These are phyloP conservation scores for Setaria italica DNA, from an alignment of 202 grass and related monocot genomes.

Conservation along the genomic window DNA sequence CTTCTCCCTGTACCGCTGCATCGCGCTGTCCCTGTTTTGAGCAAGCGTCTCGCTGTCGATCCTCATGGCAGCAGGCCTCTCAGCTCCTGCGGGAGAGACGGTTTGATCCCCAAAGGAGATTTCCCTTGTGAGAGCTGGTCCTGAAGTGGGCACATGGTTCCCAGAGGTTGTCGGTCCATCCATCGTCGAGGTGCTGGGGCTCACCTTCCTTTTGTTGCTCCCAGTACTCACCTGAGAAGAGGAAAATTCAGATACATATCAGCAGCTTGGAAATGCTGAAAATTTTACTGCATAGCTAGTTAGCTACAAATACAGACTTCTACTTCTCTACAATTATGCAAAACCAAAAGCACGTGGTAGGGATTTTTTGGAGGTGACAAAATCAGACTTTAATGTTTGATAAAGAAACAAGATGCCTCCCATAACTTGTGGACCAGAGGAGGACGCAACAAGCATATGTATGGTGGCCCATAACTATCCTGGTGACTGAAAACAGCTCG, in stretches of 20 bases:
- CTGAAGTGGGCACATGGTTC: constrained; percentile 47
- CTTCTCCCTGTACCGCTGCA: constrained; percentile 92
- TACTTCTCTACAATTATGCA: constrained; percentile 3
- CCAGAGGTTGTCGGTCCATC: constrained; percentile 63
- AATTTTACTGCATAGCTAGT: neutral
- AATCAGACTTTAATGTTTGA: constrained; percentile 27
- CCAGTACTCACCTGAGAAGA: constrained; percentile 58
- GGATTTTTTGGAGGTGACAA: constrained; percentile 26
- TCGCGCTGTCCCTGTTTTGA: constrained; percentile 76
- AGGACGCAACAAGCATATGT: constrained; percentile 48
- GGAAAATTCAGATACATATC: constrained; percentile 6
- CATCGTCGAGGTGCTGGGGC: constrained; percentile 48
- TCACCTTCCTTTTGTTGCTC: constrained; percentile 67
- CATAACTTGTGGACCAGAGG: constrained; percentile 57
- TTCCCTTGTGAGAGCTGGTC: constrained; percentile 55
- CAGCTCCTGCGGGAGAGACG: constrained; percentile 28
- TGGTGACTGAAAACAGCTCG: constrained; percentile 37
- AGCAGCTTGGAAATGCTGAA: constrained; percentile 4
- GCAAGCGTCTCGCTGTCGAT: constrained; percentile 72
- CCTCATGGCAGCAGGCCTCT: constrained; percentile 48
- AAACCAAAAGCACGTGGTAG: constrained; percentile 42
- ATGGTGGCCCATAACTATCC: constrained; percentile 55
- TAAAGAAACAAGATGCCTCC: constrained; percentile 49
- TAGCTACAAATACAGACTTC: neutral
- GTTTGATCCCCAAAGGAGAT: constrained; percentile 78